phyloP scores from a whole-genome alignment of 208 protist genomes.

The Crithidia brevicula region DNA sequence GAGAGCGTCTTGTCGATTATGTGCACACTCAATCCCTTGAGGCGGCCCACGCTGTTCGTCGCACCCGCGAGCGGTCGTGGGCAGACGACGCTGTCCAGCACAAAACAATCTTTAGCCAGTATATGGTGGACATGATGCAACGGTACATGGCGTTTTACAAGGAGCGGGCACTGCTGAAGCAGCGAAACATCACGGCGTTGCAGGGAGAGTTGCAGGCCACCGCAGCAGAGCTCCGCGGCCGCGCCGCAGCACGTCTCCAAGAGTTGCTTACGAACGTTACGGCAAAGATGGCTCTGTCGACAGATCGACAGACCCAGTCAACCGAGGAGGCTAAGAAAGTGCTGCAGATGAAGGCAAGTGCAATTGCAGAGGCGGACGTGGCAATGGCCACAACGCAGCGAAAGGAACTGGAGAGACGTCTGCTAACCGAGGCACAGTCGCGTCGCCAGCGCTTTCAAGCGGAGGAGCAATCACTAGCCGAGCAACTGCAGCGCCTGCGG shows the following conservation, averaged over 20 bases:
- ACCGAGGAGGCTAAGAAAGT: conserved; percentile 20
- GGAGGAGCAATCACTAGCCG: conserved; percentile 41
- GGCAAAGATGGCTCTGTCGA: conserved; percentile 27
- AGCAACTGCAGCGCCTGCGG: conserved; percentile 51
- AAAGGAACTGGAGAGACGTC: conserved; percentile 47
- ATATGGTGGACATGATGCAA: conserved; percentile 46
- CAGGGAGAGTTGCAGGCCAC: conserved; percentile 31
- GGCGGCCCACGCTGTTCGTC: conserved; percentile 47
- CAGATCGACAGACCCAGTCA: conserved; percentile 14
- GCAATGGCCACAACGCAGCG: conserved; percentile 35
- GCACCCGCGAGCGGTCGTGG: conserved; percentile 43
- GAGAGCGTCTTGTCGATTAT: conserved; percentile 55
- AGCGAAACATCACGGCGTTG: conserved; percentile 37
- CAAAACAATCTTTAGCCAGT: conserved; percentile 40
- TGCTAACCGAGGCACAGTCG: conserved; percentile 38
- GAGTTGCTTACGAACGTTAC: conserved; percentile 34
- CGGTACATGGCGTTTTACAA: conserved; percentile 53
- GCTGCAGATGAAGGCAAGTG: conserved; percentile 34
- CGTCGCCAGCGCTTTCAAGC: conserved; percentile 45
- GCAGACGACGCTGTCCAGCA: conserved; percentile 45
- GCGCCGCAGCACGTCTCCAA: conserved; percentile 29
- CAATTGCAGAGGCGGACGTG: conserved; percentile 43
- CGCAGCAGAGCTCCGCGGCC: conserved; percentile 25
- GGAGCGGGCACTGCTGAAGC: conserved; percentile 38
- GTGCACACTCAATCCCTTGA: conserved; percentile 55